Evolutionary conservation across 108 stramenopile species (phyloP), one percentile per base, ranked within the genome.

Genomic region (Hondaea fermentalgiana): DNA sequence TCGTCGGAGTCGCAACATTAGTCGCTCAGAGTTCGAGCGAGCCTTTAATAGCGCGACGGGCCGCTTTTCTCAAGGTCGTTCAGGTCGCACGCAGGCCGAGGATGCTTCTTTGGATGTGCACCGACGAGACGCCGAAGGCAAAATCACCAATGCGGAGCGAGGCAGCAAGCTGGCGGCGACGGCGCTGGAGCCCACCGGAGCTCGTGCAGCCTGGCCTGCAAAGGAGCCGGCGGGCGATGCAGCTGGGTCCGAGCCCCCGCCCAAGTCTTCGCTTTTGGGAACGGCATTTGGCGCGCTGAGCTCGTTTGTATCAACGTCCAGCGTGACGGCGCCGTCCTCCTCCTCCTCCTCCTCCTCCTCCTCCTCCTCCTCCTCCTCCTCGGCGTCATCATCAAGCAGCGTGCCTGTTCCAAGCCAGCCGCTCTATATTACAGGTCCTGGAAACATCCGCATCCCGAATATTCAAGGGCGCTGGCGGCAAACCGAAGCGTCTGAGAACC

Each of bases 381-480:
- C n/a, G n/a, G n/a, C 21, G 59, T n/a, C 19, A 23, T 69, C 42
- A 17, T 16, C 25, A 23, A 42, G 64, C 64, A 8, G 25, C 55
- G 14, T 57, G 55, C 16, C 55, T 8, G 55, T 12, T 69, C 64
- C 64, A 23, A 42, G 25, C 64, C 64, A 69, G 64, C 4, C 64
- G 64, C 64, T 69, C 42, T 83, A 83, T 1, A 43, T 83, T 17
- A 6, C 19, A 12, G 76, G 76, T 6, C 76, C 76, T 6, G 76
- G 76, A 12, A 53, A 83, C 51, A 3, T 35, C 49, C 76, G 76
- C 19, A 83, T 83, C 4, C 76, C 76, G 25, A 83, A 83, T 35
- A 83, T 83, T 23, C 76, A 83, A 23, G 76, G 76, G 0, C 76
- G 76, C n/a, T 83, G 76, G 76, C 19, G 76, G 10, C 76, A 83